Conservation (phyloP, 176 grass and related monocot genomes). For the Puccinellia tenuiflora region DNA sequence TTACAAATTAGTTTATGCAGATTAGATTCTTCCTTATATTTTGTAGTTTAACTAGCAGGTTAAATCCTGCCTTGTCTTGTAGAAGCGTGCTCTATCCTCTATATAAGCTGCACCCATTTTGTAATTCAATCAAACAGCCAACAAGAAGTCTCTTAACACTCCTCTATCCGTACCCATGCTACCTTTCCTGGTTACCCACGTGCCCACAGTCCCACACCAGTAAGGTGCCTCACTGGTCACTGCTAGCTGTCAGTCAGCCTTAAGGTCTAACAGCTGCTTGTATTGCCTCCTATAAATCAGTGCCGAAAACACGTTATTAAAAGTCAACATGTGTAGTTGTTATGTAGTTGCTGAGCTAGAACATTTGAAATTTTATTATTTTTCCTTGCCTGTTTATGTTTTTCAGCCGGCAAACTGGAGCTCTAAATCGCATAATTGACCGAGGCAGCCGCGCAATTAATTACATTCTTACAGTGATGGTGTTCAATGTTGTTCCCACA, state of each 20-base stretch:
- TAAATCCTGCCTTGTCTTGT: not conserved
- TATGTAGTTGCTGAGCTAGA: not conserved
- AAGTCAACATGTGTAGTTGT: not conserved
- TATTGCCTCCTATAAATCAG: constrained; percentile 13
- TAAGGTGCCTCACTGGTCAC: not conserved
- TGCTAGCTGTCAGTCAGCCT: not conserved
- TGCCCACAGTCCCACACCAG: not conserved
- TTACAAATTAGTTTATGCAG: not conserved
- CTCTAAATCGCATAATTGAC: constrained; percentile 94
- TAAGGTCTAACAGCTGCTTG: not conserved
- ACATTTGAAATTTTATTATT: constrained; percentile 27
- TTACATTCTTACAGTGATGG: constrained; percentile 93
- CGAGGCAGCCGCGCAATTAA: constrained; percentile 95
- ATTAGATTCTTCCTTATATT: not conserved
- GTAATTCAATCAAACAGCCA: not conserved
- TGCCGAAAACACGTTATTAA: not conserved
- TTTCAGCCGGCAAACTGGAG: constrained; percentile 96
- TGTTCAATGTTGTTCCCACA: constrained; percentile 93
- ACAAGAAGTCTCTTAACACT: not conserved
- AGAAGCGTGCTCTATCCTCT: not conserved
- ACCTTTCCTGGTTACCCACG: not conserved
- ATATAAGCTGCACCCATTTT: not conserved
- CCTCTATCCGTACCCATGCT: not conserved
- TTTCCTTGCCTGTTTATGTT: constrained; percentile 34
- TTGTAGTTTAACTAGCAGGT: not conserved